Conservation (phyloP, 257 asterid species). For the Thymus quinquecostatus region DNA sequence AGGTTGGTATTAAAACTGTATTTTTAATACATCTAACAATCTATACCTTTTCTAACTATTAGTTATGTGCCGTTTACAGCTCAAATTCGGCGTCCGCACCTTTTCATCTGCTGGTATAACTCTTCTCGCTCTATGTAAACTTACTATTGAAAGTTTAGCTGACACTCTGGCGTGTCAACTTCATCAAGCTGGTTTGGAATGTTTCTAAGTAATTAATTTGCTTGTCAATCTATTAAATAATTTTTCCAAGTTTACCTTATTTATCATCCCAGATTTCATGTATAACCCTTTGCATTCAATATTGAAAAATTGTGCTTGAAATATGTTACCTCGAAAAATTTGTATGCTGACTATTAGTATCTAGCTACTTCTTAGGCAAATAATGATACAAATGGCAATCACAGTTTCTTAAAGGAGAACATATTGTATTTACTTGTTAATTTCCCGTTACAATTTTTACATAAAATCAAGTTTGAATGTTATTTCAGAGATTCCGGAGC, state of each 20-base stretch:
- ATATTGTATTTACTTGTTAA: conserved; percentile 11
- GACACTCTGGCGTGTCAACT: conserved; percentile 17
- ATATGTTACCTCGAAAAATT: conserved; percentile 2
- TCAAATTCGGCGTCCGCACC: conserved; percentile 56
- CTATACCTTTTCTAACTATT: conserved; percentile 35
- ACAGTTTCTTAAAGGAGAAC: neutral
- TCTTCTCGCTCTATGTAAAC: conserved; percentile 23
- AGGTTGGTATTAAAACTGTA: conserved; percentile 54
- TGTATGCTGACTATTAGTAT: neutral
- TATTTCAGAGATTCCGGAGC: conserved; percentile 68
- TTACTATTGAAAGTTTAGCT: conserved; percentile 15
- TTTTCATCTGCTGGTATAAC: conserved; percentile 78
- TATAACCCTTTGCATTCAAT: neutral
- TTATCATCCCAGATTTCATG: conserved; percentile 2
- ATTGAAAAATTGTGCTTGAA: neutral
- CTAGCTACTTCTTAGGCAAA: neutral
- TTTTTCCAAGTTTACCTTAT: conserved; percentile 4
- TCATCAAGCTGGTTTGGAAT: conserved; percentile 25
- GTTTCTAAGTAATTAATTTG: conserved; percentile 8
- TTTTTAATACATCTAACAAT: conserved; percentile 17
- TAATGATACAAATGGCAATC: neutral
- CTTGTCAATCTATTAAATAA: neutral
- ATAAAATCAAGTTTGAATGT: conserved; percentile 29
- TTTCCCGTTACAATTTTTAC: conserved; percentile 3
- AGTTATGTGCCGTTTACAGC: conserved; percentile 55